Evolutionary conservation across 2,329 filamentous ascomycete genomes (phyloP).

Genomic region (Metarhizium album): DNA sequence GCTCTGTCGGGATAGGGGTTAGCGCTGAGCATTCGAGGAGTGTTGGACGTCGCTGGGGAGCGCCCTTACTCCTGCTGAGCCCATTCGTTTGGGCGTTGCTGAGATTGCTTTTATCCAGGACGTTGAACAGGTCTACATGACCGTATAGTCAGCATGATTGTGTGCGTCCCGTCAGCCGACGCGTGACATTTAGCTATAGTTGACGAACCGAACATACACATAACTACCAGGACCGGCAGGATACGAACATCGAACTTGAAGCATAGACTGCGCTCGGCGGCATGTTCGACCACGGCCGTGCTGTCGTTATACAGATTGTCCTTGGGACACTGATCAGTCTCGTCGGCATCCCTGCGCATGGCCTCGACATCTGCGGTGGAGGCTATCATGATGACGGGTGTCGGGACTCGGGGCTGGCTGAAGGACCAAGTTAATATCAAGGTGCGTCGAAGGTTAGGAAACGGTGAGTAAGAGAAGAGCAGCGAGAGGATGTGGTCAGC

Average conservation of each 20-base stretch:
- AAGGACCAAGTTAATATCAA: background rate
- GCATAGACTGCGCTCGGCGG: conserved; percentile 38
- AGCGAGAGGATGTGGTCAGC: background rate
- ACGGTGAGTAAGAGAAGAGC: no score
- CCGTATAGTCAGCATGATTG: background rate
- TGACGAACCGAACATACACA: conserved; percentile 27
- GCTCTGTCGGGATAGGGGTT: conserved; percentile 17
- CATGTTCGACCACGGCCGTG: conserved; percentile 23
- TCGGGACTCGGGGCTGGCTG: background rate
- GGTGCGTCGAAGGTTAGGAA: no score
- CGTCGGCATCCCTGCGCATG: conserved; percentile 7
- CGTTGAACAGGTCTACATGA: conserved; percentile 32
- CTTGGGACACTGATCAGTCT: conserved; percentile 8
- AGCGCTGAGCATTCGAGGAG: background rate
- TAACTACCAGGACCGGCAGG: conserved; percentile 41
- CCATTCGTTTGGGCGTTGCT: conserved; percentile 46
- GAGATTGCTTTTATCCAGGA: conserved; percentile 32
- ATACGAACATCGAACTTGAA: conserved; percentile 45
- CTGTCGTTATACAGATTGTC: conserved; percentile 11
- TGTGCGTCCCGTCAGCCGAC: background rate
- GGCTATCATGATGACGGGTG: background rate
- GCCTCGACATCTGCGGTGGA: conserved; percentile 4
- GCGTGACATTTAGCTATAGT: background rate
- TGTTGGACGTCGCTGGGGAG: background rate
- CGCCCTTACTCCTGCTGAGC: conserved; percentile 22